Base-by-base conservation (phyloP, 768 basidiomycete genomes). In the Tylopilus plumbeoviolaceoides region DNA sequence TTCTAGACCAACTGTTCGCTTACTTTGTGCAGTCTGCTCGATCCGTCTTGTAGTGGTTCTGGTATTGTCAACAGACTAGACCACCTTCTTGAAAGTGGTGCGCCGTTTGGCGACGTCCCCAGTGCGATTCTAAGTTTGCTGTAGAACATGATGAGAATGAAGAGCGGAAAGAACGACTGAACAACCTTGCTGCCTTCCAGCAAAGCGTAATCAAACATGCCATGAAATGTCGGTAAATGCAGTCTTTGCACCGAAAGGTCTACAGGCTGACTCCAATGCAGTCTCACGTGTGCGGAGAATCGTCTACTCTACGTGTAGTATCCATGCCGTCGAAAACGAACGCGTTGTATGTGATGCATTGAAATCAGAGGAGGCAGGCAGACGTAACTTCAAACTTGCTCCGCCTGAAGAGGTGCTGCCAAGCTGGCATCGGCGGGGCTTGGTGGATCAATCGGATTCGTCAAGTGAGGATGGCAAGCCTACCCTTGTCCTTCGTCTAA, bases 261-360 rank as follows among this genome's bases (percentile, higher is more conserved):
- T 54, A 49, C 46, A 46, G 25, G 33, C 56, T 66, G 33, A 51
- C 44, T 28, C 39, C 27, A 39, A 38, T 25, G 18, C 58, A 95
- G 93, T 95, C 69, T 85, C 91, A 2, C 75, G 76, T 38, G 89
- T 85, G 33, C 70, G 77, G 53, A 83, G 81, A 60, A 91, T 99
- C 61, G 94, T 94, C 25, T 98, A 99, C 70, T 98, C 95, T 21
- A 99, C 97, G n/a, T 99, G 95, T 66, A 97, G 93, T 57, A 76
- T 97, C 44, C 87, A 98, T 69, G 81, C 89, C 14, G 80, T 79
- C 39, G 97, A 99, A 65, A 95, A 99, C 69, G 97, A 99, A 67
- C 83, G 84, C 53, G 97, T 98, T 51, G 90, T 98, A 9, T 74
- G 80, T 7, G 75, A 81, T 49, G 86, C 87, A 4, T 76, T 98